Evolutionary conservation across 345 rosid species (phyloP).

Genomic region (Geranium rotundifolium): DNA sequence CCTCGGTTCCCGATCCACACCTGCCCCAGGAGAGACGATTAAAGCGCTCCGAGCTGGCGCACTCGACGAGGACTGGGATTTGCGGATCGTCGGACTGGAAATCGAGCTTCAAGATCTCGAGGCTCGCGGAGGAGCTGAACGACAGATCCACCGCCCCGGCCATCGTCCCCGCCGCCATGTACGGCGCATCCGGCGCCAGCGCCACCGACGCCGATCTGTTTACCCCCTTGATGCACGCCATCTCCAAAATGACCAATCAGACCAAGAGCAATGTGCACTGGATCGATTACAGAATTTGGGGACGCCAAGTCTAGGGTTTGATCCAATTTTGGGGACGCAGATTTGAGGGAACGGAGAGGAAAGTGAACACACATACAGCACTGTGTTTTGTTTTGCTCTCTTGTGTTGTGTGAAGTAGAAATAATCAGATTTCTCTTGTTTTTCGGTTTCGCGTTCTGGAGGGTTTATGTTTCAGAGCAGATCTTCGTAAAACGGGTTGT

Average conservation of each 20-base stretch:
- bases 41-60: constrained; percentile 85
- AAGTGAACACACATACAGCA: no score
- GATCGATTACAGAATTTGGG: not conserved
- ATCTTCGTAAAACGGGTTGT: no score
- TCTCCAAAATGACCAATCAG: constrained; percentile 5
- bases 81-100: constrained; percentile 88
- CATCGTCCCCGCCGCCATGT: constrained; percentile 99
- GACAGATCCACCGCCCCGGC: constrained; percentile 98
- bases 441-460: no score
- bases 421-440: no score
- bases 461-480: no score
- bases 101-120: constrained; percentile 95
- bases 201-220: constrained; percentile 95
- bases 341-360: no score
- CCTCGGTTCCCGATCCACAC: constrained; percentile 78
- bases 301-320: not conserved
- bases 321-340: not conserved
- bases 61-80: constrained; percentile 63
- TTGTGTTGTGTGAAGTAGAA: no score
- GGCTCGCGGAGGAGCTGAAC: constrained; percentile 81
- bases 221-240: constrained; percentile 91
- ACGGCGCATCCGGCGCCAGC: constrained; percentile 87
- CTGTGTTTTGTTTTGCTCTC: no score
- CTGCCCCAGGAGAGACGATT: constrained; percentile 88
- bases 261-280: not conserved